Evolutionary conservation across 768 basidiomycete species (phyloP).

Genomic region (Kwoniella dejecticola): DNA sequence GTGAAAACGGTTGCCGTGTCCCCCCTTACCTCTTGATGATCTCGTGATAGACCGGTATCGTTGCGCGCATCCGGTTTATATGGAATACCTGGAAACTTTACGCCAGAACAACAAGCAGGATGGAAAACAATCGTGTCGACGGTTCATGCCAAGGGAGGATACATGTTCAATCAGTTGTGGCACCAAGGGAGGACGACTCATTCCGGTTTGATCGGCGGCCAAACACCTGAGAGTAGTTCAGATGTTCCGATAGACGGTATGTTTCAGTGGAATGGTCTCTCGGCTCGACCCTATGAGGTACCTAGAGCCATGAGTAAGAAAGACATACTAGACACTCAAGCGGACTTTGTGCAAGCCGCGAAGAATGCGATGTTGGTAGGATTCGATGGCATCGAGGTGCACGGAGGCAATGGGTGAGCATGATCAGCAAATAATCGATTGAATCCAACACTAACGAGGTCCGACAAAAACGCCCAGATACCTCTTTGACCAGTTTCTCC

Average conservation of each 20-base stretch:
- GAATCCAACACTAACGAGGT: too few species aligned
- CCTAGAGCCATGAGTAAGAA: conserved; percentile 39
- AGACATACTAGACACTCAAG: conserved; percentile 35
- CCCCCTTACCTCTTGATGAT: too few species aligned
- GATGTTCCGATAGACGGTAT: conserved; percentile 8
- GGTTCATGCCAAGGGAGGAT: conserved; percentile 22
- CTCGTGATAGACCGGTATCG: conserved; percentile 33
- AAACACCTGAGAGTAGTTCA: conserved; percentile 12
- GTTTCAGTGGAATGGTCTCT: conserved; percentile 8
- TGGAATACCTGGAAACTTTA: conserved; percentile 31
- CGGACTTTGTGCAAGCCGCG: conserved; percentile 59
- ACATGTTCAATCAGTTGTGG: conserved; percentile 27
- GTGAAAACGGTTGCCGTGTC: too few species aligned
- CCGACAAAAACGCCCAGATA: conserved; percentile 12
- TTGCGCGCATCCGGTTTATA: conserved; percentile 22
- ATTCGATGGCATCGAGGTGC: conserved; percentile 63
- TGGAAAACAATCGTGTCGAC: conserved; percentile 18
- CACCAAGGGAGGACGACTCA: conserved; percentile 32
- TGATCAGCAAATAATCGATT: too few species aligned
- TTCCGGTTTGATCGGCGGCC: not conserved
- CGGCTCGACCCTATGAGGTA: conserved; percentile 16
- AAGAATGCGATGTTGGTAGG: conserved; percentile 62
- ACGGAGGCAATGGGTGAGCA: conserved; percentile 28
- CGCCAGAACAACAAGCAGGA: conserved; percentile 20
- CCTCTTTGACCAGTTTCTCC: conserved; percentile 45